These are phyloP conservation scores for Hypoxylon perforatum DNA, from an alignment of 495 filamentous ascomycete species.

Conservation along the genomic window DNA sequence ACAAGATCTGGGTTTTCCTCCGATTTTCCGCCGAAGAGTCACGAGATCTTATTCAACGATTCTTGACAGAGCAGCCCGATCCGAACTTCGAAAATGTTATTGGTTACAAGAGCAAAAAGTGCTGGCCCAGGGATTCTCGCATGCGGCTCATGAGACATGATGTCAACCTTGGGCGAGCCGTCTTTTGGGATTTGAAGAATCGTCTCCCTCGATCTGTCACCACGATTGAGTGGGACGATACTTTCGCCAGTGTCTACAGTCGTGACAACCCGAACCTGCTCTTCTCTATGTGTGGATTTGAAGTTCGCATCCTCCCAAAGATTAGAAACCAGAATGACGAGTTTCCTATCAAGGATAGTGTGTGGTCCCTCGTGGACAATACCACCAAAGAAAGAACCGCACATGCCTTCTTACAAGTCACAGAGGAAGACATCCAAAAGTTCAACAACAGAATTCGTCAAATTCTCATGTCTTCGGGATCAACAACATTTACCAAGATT, in stretches of 20 bases:
- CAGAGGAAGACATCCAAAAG: conserved; percentile 97
- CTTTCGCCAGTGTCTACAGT: conserved; percentile 98
- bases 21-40: conserved; percentile 94
- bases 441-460: conserved; percentile 99
- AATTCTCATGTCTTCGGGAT: conserved; percentile 98
- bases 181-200: conserved; percentile 99
- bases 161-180: conserved; percentile 96
- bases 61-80: conserved; percentile 97
- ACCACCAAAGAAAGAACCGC: conserved; percentile 96
- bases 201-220: conserved; percentile 92
- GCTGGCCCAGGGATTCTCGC: conserved; percentile 96
- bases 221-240: conserved; percentile 99
- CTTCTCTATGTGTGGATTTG: conserved; percentile 98
- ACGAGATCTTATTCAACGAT: conserved; percentile 94
- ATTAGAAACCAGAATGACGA: conserved; percentile 94
- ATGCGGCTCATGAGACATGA: conserved; percentile 99
- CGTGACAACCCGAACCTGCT: conserved; percentile 97
- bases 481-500: conserved; percentile 99
- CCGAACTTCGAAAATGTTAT: conserved; percentile 99
- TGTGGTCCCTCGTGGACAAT: conserved; percentile 97
- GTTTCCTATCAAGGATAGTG: conserved; percentile 96
- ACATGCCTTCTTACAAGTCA: conserved; percentile 97
- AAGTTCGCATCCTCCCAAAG: conserved; percentile 97
- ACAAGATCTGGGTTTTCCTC: conserved; percentile 98
- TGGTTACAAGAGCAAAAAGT: conserved; percentile 99